Base-by-base conservation (phyloP, 2,329 filamentous ascomycete genomes). In the Ophiocordyceps camponoti-leonardi region DNA sequence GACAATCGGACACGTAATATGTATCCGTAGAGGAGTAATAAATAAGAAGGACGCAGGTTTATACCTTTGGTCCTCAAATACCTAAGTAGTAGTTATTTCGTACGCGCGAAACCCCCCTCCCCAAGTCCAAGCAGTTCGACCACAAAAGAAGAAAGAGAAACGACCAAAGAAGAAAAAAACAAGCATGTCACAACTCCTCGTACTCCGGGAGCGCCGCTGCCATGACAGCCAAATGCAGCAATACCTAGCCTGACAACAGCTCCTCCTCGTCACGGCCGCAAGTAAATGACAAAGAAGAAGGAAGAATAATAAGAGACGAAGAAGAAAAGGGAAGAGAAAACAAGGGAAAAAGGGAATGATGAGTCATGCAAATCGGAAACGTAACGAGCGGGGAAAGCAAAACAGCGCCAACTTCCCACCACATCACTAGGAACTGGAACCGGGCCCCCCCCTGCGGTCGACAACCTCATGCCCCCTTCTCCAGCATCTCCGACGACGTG, bases 181-280 rank as follows among this genome's bases (percentile, higher is more conserved):
- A 39, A 39, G 4, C 8, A 19, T 39, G 35, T 50, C 53, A 51
- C 51, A 53, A 56, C 49, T 59, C 55, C 53, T 39, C 26, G 2
- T 39, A 39, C 35, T 39, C 35, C 35, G 46, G 49, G 51, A 56
- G 59, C 59, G 53, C 59, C 59, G 48, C 53, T 61, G 57, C 58
- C 53, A 58, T 61, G 55, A 58, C 46, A 42, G 46, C 39, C 31
- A 20, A 43, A 20, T 31, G 39, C 45, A 44, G n/a, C 11, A 35
- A 7, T n/a, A n/a, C n/a, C n/a, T n/a, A 14, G 14, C 31, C 31
- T 14, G 31, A 14, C 31, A 35, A 7, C n/a, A 35, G 14, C 35
- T 39, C 35, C 35, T 39, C 35, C 35, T 39, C 35, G 35, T 39
- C 35, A 19, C n/a, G 35, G 35, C 35, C 35, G 35, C 35, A 39